Conservation (phyloP, 2,329 filamentous ascomycete species). For the Paraphoma chrysanthemicola region DNA sequence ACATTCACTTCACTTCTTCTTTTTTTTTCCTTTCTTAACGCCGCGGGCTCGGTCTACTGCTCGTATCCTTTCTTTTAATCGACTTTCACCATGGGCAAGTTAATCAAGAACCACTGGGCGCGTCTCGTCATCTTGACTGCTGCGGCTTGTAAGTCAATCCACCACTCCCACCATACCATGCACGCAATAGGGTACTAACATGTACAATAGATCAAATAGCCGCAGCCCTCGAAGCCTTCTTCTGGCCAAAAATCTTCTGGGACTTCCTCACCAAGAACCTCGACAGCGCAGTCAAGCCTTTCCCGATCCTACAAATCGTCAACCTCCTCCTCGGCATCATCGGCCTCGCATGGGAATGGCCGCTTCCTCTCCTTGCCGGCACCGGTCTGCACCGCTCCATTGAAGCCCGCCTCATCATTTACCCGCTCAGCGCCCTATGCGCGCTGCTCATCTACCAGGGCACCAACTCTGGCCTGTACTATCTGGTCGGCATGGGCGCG, state of each 20-base stretch:
- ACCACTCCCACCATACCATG: not conserved
- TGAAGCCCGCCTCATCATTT: constrained; percentile 80
- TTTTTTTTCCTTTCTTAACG: constrained; percentile 22
- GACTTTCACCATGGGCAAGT: constrained; percentile 76
- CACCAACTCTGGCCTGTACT: constrained; percentile 92
- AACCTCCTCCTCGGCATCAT: constrained; percentile 83
- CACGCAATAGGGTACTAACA: not conserved
- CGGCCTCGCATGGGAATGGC: constrained; percentile 90
- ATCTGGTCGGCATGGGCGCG: constrained; percentile 80
- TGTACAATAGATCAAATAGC: constrained; percentile 75
- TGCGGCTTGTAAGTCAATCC: constrained; percentile 68
- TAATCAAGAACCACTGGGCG: constrained; percentile 99
- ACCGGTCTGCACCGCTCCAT: constrained; percentile 83
- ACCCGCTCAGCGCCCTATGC: constrained; percentile 78
- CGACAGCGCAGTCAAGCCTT: constrained; percentile 81
- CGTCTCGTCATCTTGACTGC: constrained; percentile 91
- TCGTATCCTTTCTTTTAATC: constrained; percentile 38
- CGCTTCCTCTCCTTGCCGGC: constrained; percentile 76
- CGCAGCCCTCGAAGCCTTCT: constrained; percentile 84
- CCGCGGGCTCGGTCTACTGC: constrained; percentile 39
- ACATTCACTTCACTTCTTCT: constrained; percentile 10
- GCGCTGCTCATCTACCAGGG: constrained; percentile 86
- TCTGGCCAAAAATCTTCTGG: constrained; percentile 99
- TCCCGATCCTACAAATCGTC: constrained; percentile 88
- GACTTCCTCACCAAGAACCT: constrained; percentile 93